A percentile compares a stretch with the other conserved stretches of the same genome.
Conservation (phyloP, 805 yeast species). For the Kodamaea kakaduensis region DNA sequence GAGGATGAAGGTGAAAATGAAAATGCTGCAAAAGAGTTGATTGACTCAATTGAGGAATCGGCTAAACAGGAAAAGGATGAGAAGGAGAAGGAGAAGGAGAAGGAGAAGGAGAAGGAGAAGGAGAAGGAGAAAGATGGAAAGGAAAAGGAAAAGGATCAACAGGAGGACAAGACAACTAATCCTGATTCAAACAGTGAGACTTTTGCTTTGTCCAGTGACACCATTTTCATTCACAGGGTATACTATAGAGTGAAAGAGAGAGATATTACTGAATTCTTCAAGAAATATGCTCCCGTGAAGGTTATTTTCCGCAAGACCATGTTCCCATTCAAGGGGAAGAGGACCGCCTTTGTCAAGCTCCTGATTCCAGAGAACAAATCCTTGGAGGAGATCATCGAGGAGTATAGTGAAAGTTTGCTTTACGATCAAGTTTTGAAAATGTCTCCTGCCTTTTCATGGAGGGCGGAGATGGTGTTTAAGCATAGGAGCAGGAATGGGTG, state of each 20-base stretch:
- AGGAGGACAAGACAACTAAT: too few species aligned
- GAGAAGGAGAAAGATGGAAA: too few species aligned
- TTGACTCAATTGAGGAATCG: too few species aligned
- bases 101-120: too few species aligned
- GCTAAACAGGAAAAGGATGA: background rate
- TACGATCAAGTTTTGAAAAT: background rate
- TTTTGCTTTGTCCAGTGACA: constrained; percentile 34
- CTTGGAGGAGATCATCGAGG: constrained; percentile 40
- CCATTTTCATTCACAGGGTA: constrained; percentile 43
- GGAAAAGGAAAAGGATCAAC: too few species aligned
- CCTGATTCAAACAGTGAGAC: background rate
- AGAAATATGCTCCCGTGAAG: constrained; percentile 43
- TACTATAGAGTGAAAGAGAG: constrained; percentile 39
- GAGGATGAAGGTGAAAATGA: too few species aligned
- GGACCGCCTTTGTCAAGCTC: constrained; percentile 50
- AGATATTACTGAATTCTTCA: constrained; percentile 43
- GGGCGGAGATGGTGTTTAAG: constrained; percentile 1
- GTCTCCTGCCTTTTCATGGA: constrained; percentile 4
- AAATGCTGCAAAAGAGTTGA: too few species aligned
- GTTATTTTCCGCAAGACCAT: constrained; percentile 42
- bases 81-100: too few species aligned
- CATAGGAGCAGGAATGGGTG: too few species aligned
- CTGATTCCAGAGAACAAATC: constrained; percentile 34
- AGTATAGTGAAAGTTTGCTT: constrained; percentile 34
- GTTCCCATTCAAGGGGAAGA: constrained; percentile 31